Conservation (phyloP, 2,329 filamentous ascomycete genomes). For the Fusarium annulatum region DNA sequence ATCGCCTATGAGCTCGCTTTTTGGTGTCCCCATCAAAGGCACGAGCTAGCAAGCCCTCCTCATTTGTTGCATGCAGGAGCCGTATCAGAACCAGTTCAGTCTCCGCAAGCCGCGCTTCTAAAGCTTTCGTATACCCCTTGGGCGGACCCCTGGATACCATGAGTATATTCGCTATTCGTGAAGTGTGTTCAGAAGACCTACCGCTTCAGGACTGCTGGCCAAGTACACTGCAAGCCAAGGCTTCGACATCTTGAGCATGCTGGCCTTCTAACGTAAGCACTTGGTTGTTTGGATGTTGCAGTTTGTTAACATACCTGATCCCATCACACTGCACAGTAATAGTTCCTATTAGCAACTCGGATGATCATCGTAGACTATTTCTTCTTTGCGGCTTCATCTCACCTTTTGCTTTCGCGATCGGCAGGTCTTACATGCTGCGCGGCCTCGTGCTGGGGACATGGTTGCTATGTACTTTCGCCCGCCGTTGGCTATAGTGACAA, state of each 20-base stretch:
- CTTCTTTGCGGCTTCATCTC: neutral
- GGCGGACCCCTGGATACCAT: neutral
- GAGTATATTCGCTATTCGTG: neutral
- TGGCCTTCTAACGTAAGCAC: neutral
- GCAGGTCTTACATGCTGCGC: neutral
- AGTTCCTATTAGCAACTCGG: too few species aligned
- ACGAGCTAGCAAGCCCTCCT: neutral
- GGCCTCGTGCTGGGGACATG: neutral
- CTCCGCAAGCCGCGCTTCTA: neutral
- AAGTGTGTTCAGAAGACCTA: neutral
- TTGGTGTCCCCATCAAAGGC: neutral
- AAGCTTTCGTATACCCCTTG: neutral
- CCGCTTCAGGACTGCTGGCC: neutral
- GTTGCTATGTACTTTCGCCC: too few species aligned
- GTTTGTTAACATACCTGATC: neutral
- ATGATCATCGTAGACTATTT: too few species aligned
- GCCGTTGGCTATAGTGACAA: rapidly evolving
- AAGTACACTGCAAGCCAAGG: neutral
- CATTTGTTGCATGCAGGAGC: neutral
- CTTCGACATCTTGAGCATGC: neutral
- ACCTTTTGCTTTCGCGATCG: neutral
- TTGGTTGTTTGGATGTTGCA: rapidly evolving
- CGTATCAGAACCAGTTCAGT: neutral
- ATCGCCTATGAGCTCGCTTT: too few species aligned
- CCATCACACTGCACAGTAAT: neutral